Conservation (phyloP, 257 asterid species). For the Phtheirospermum japonicum region DNA sequence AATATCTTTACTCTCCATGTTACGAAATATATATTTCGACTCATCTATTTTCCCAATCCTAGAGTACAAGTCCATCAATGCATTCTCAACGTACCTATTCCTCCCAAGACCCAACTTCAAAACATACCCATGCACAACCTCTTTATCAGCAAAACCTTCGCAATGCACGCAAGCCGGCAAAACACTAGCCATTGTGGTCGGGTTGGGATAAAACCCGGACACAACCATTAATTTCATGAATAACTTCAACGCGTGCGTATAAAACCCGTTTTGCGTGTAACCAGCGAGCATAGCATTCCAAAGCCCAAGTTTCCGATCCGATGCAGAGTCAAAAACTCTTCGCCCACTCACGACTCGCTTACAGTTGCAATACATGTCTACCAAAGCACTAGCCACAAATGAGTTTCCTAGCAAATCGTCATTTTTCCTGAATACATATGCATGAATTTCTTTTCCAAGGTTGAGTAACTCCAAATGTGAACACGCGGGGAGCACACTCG, state of each 20-base stretch:
- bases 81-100: slow-evolving; percentile 72
- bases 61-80: slow-evolving; percentile 83
- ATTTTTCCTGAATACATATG: slow-evolving; percentile 52
- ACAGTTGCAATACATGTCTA: slow-evolving; percentile 94
- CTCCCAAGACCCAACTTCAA: slow-evolving; percentile 62
- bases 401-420: slow-evolving; percentile 56
- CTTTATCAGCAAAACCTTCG: slow-evolving; percentile 56
- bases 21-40: slow-evolving; percentile 54
- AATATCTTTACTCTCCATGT: slow-evolving; percentile 62
- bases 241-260: slow-evolving; percentile 47
- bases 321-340: slow-evolving; percentile 51
- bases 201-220: slow-evolving; percentile 50
- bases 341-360: slow-evolving; percentile 54
- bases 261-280: slow-evolving; percentile 70
- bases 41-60: slow-evolving; percentile 56
- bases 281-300: slow-evolving; percentile 98
- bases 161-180: slow-evolving; percentile 86
- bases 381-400: slow-evolving; percentile 74
- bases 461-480: slow-evolving; percentile 72
- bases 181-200: slow-evolving; percentile 82
- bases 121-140: slow-evolving; percentile 75
- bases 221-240: slow-evolving; percentile 52
- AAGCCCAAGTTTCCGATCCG: slow-evolving; percentile 49
- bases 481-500: slow-evolving; percentile 87
- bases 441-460: slow-evolving; percentile 71